phyloP scores from a whole-genome alignment of 2,329 filamentous ascomycete species.

The Penicillium digitatum region DNA sequence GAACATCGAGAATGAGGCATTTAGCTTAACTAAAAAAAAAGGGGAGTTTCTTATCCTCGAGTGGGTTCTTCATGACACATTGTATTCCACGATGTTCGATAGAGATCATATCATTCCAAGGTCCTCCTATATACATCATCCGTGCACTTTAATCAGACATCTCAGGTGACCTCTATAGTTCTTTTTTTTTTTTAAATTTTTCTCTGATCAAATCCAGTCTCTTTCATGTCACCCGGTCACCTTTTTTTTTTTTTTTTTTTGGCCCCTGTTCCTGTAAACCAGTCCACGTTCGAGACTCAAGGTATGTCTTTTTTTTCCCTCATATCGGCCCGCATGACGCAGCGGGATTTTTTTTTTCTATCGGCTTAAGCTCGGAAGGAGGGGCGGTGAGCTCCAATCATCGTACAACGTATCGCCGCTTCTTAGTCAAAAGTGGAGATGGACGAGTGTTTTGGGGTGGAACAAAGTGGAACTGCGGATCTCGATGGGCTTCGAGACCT shows the following conservation, averaged over 20 bases:
- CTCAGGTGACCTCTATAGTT: slow-evolving; percentile 2
- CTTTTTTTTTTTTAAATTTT: too few relatives aligned
- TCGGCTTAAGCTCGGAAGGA: slow-evolving; percentile 21
- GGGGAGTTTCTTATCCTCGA: background rate
- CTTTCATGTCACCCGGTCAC: background rate
- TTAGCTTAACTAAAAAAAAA: slow-evolving; percentile 1
- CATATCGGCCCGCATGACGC: slow-evolving; percentile 27
- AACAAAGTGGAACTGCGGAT: slow-evolving; percentile 13
- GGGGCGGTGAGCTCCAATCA: slow-evolving; percentile 22
- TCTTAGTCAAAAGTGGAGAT: slow-evolving; percentile 22
- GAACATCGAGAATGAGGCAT: slow-evolving; percentile 16
- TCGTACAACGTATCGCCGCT: slow-evolving; percentile 13
- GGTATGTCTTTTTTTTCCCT: slow-evolving; percentile 20
- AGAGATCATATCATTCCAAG: slow-evolving; percentile 16
- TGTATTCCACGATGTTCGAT: slow-evolving; percentile 21
- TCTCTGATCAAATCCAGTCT: background rate
- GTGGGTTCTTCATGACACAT: slow-evolving; percentile 21
- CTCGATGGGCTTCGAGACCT: slow-evolving; percentile 19
- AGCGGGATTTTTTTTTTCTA: slow-evolving; percentile 21
- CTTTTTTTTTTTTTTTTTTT: slow-evolving; percentile 6
- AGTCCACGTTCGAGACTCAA: slow-evolving; percentile 16
- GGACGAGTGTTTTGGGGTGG: slow-evolving; percentile 12
- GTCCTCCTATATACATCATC: background rate
- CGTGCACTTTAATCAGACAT: background rate
- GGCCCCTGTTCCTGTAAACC: slow-evolving; percentile 1